Base-by-base conservation (phyloP, 2,329 filamentous ascomycete genomes). In the Fusarium palustre region DNA sequence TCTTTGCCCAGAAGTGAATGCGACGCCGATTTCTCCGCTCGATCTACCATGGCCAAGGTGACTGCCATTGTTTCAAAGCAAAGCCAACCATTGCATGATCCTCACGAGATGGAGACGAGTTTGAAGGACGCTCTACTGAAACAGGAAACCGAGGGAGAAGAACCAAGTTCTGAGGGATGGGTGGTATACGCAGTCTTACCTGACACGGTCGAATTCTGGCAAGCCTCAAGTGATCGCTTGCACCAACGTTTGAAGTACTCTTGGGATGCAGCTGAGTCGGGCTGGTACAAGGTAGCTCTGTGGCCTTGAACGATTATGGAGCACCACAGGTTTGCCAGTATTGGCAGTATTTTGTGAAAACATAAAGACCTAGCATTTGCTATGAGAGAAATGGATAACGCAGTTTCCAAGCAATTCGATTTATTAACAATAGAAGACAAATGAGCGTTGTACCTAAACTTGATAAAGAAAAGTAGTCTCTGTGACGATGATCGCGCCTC, bases 1-100 rank as follows among this genome's bases (percentile, higher is more conserved):
- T 13, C 41, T 0, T n/a, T 63, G 0, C 7, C 60, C 0, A 22
- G 7, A 1, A 12, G 7, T 2, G 60, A 63, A 38, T 63, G 60
- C 16, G 36, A 56, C 7, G 24, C 18, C 8, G 60, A 63, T 20
- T 63, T 61, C 22, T 8, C 49, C 9, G 58, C 43, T 31, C 49
- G 60, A 3, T 63, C 58, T 15, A 41, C 38, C 5, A 43, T 34
- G 31, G 50, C 60, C 12, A 39, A 57, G 31, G 55, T 57, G 16
- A 56, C 58, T n/a, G 58, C 60, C 3, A 20, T 38, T 28, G 42
- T 47, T 13, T 63, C 60, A 31, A 63, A 42, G 36, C 60, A 63
- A 34, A 63, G 60, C 22, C 30, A 63, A 10, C 49, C 50, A 36
- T 7, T 63, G 16, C 28, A 30, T 16, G 49, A 63, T 24, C 31